Base-by-base conservation (phyloP, 2,329 filamentous ascomycete genomes). In the Phyllosticta citrichinensis region DNA sequence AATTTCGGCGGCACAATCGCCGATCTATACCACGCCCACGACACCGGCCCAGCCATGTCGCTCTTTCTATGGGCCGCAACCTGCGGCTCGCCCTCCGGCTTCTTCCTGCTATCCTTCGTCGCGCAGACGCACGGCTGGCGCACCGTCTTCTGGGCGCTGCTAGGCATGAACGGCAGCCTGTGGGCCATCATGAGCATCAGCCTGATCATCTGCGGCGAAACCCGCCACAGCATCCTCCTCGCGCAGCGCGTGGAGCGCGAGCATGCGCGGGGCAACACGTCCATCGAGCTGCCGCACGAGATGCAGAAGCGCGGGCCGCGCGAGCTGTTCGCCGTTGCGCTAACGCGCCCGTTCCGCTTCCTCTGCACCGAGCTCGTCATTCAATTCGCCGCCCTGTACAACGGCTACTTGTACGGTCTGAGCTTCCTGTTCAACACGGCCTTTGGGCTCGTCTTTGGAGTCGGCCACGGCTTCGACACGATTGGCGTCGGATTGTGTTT, bases 361-460 rank as follows among this genome's bases (percentile, higher is more conserved):
- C 64, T 80, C 2, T 72, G 70, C 12, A 74, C 76, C 1, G 78
- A 80, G 64, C 75, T 77, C 40, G 80, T 80, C 52, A 75, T 79
- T 30, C 72, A 77, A 17, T 78, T 78, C 40, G 74, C 71, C n/a
- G 77, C 78, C 2, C 65, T 78, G 0, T 80, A 79, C 65, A 80
- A 80, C 55, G 78, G 76, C 3, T 79, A 78, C 62, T 68, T 80
- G 2, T 80, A 80, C 56, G 78, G 78, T 1, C 62, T 80, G 9
- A 78, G 76, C 1, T 81, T 80, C 59, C 69, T 80, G 0, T 80
- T 80, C 69, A 80, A 80, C 60, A 76, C 74, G 3, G 78, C 77
- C 0, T 81, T 81, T 60, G 70, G 74, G 20, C 71, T 81, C 20
- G 79, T 81, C 0, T 81, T 81, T 60, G 76, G 78, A 1, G 65